Conservation (phyloP, 2,329 filamentous ascomycete genomes). For the Tolypocladium capitatum region DNA sequence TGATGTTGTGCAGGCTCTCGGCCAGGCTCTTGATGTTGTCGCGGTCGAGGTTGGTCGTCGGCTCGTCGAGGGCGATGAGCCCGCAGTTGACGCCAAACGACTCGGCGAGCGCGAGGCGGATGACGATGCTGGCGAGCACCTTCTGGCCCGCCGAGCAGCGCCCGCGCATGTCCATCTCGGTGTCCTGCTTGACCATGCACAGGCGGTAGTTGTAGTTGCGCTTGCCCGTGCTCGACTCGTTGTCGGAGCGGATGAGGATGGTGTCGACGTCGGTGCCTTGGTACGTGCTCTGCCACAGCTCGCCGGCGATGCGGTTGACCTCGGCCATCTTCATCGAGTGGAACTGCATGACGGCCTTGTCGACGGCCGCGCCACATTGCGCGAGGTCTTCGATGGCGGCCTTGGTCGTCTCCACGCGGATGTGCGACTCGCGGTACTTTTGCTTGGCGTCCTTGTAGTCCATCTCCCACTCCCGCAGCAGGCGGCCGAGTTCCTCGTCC, state of each 20-base stretch:
- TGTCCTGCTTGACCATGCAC: conserved; percentile 93
- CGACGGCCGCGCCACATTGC: conserved; percentile 70
- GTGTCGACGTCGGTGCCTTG: conserved; percentile 95
- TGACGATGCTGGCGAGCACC: conserved; percentile 92
- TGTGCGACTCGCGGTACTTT: conserved; percentile 76
- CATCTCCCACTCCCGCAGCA: conserved; percentile 68
- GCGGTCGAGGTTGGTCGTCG: conserved; percentile 88
- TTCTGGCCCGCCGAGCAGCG: conserved; percentile 95
- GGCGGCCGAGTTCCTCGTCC: conserved; percentile 61
- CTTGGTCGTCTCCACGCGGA: conserved; percentile 83
- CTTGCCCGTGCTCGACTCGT: conserved; percentile 59
- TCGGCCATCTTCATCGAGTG: conserved; percentile 97
- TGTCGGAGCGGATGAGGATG: conserved; percentile 87
- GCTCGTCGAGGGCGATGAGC: conserved; percentile 91
- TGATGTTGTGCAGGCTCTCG: conserved; percentile 73
- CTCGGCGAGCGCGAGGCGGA: conserved; percentile 87
- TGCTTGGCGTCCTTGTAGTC: conserved; percentile 74
- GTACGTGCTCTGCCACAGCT: conserved; percentile 96
- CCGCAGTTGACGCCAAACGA: conserved; percentile 95
- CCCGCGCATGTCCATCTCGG: conserved; percentile 98
- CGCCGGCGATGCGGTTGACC: conserved; percentile 86
- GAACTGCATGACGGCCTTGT: conserved; percentile 96
- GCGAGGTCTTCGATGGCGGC: conserved; percentile 83
- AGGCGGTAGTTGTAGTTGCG: conserved; percentile 94
- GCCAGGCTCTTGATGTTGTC: conserved; percentile 92